Evolutionary conservation across 805 yeast genomes (phyloP), one percentile per base, ranked within the genome.

Genomic region (Candida mattraensis): DNA sequence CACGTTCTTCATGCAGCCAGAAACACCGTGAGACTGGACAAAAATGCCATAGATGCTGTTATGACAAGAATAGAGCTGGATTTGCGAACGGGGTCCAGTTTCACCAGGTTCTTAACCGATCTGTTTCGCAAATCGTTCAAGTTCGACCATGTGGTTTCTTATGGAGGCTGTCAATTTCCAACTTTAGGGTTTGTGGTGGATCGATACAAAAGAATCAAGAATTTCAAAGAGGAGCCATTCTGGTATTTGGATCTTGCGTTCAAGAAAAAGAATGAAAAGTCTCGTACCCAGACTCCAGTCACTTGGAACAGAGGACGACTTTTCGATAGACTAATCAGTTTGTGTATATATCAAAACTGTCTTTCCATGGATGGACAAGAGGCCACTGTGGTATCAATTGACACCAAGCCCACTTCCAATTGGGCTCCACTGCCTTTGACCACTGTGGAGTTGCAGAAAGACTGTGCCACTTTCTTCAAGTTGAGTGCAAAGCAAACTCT

Each of bases 161-260:
- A 89, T 58, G 99, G 99, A 3, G 72, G 77, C 3, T 93, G 99
- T 56, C 99, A 93, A 56, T 93, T 93, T 51, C 99, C 99, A 2
- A 91, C 99, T 0, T 66, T 93, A 33, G 98, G 99, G 3, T 93
- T 93, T 61, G 89, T 93, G 0, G 98, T 93, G 8, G 99, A 93
- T 53, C 67, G 99, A 40, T 88, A 80, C 56, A 78, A 80, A 39
- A 69, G 96, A 38, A 83, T 84, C 21, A 74, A 77, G 50, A 66
- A 68, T 43, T 93, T 91, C 60, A 63, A 70, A 5, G 74, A 87
- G 0, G 98, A 93, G 56, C 71, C 71, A 6, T 89, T 87, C 54
- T 93, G 97, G 97, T 68, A 61, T 45, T 62, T 93, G 4, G 72
- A 72, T 13, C 56, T 88, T 2, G 68, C 69, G 3, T 62, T 78